Percentiles rank a stretch among this genome's conserved stretches.
Conservation (phyloP, 2,329 filamentous ascomycete genomes). For the Aspergillus puulaauensis region DNA sequence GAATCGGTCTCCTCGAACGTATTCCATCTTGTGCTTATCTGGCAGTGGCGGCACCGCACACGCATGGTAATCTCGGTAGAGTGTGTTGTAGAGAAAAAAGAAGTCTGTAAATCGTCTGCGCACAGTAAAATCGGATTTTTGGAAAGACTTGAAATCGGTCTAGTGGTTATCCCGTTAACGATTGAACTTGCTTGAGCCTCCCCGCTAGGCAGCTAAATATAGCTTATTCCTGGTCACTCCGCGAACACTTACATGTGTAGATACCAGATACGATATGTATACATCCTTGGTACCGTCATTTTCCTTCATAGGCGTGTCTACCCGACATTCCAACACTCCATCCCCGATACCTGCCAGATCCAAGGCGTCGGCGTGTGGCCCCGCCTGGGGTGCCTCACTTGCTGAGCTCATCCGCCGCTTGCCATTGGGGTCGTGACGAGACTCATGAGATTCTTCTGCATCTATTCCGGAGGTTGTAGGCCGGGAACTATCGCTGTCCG, state of each 20-base stretch:
- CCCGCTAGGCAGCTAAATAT: slow-evolving; percentile 20
- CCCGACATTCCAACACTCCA: slow-evolving; percentile 79
- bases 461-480: slow-evolving; percentile 44
- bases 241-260: slow-evolving; percentile 67
- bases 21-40: slow-evolving; percentile 99
- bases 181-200: not conserved
- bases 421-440: slow-evolving; percentile 46
- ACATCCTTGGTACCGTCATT: slow-evolving; percentile 95
- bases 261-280: slow-evolving; percentile 93
- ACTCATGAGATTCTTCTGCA: slow-evolving; percentile 34
- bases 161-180: slow-evolving; percentile 39
- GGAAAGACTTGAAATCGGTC: slow-evolving; percentile 94
- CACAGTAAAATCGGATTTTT: slow-evolving; percentile 73
- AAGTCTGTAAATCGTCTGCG: slow-evolving; percentile 97
- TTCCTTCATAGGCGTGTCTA: slow-evolving; percentile 85
- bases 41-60: slow-evolving; percentile 91
- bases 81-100: slow-evolving; percentile 89
- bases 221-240: not conserved
- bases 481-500: slow-evolving; percentile 47
- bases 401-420: slow-evolving; percentile 49
- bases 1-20: slow-evolving; percentile 94
- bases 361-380: slow-evolving; percentile 51
- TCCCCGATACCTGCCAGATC: slow-evolving; percentile 66
- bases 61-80: slow-evolving; percentile 83
- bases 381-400: slow-evolving; percentile 49